Percentiles rank a stretch among this genome's conserved stretches.
These are phyloP conservation scores for Fusarium torreyae DNA, from an alignment of 2,329 filamentous ascomycete species.

Conservation along the genomic window DNA sequence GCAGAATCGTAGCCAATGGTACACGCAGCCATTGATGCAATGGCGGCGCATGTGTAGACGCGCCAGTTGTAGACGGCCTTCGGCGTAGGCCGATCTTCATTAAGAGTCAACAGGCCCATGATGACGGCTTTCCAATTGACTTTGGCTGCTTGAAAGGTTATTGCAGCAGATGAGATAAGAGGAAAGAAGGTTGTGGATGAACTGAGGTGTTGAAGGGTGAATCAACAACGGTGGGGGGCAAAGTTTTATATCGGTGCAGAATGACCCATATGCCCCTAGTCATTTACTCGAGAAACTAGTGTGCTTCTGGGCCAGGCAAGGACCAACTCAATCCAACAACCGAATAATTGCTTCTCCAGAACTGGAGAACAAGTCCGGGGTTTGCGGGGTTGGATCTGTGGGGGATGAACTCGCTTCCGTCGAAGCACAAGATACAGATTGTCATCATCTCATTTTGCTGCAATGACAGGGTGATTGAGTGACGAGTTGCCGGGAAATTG, in stretches of 20 bases:
- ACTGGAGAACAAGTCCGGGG: slow-evolving; percentile 47
- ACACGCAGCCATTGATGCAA: slow-evolving; percentile 70
- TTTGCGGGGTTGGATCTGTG: slow-evolving; percentile 49
- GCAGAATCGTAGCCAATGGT: slow-evolving; percentile 77
- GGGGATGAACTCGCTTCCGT: slow-evolving; percentile 51
- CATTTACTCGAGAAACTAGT: slow-evolving; percentile 18
- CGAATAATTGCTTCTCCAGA: slow-evolving; percentile 32
- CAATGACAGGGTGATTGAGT: slow-evolving; percentile 4
- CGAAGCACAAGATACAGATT: slow-evolving; percentile 35
- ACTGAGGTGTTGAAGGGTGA: slow-evolving; percentile 18
- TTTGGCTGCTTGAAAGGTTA: background rate
- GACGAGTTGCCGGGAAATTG: slow-evolving; percentile 1
- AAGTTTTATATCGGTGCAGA: slow-evolving; percentile 43
- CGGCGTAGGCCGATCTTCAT: slow-evolving; percentile 71
- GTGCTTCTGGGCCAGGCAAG: slow-evolving; percentile 14
- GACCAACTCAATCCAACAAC: slow-evolving; percentile 25
- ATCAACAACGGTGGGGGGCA: slow-evolving; percentile 32
- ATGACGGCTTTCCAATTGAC: slow-evolving; percentile 1
- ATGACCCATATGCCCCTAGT: slow-evolving; percentile 30
- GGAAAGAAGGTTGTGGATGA: slow-evolving; percentile 32
- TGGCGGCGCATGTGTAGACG: slow-evolving; percentile 67
- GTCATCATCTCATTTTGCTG: slow-evolving; percentile 31
- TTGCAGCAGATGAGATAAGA: slow-evolving; percentile 17
- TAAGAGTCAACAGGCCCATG: slow-evolving; percentile 66
- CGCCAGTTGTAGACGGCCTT: slow-evolving; percentile 73